Base-by-base conservation (phyloP, 306 rosid genomes). In the Ormosia emarginata region DNA sequence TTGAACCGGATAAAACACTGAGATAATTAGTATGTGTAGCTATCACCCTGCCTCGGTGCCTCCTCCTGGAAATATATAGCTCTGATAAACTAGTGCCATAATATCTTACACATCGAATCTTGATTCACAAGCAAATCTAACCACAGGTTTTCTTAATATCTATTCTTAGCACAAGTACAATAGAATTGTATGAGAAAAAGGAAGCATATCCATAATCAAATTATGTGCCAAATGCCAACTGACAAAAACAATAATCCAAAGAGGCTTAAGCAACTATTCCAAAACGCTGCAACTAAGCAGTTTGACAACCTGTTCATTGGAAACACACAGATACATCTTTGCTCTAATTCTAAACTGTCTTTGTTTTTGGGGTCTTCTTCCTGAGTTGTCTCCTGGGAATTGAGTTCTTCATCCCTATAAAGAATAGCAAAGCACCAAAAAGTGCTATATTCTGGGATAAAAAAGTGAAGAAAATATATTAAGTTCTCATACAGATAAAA, bases 381-480 rank as follows among this genome's bases (percentile, higher is more conserved):
- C 88, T 91, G 68, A 57, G 55, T 66, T 86, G 95, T 78, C 87
- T 91, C 84, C 83, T 86, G 66, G 89, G 85, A 79, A 88, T 90
- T 6, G 94, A 89, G 82, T 83, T 88, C 90, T 93, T 95, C 89
- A 94, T 89, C 75, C 93, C 99, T 0, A 90, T 72, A 77, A 93
- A 95, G 86, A 95, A 93, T 43, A 95, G 87, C 85, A 93, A 77
- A 17, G 99, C 96, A 55, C 99, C 99, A 49, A 86, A 87, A 72
- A 95, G 88, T 66, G 99, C 97, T 1, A 68, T 55, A 52, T 68
- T 88, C 99, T 94, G 90, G 84, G 41, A 79, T 18, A 57, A 71
- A 53, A 30, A 64, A 49, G 24, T 37, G 80, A 83, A 68, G 74
- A 71, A 59, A 40, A 11, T 68, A 41, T 29, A 59, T 44, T 46